Base-by-base conservation (phyloP, 441 rosid genomes). In the Metrosideros polymorpha region DNA sequence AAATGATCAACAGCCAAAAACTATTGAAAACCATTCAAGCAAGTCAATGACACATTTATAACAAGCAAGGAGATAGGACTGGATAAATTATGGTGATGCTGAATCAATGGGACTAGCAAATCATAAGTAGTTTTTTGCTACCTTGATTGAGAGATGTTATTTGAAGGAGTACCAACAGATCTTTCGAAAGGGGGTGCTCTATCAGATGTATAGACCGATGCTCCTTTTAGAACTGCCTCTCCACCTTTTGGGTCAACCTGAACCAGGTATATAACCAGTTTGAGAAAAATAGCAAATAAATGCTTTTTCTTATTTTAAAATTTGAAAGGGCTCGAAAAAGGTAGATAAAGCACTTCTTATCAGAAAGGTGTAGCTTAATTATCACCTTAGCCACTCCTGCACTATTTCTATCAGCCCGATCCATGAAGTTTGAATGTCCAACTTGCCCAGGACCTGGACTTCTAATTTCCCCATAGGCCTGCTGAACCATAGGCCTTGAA, bases 91-190 rank as follows among this genome's bases (percentile, higher is more conserved):
- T 39, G 61, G 82, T 52, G 29, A 54, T 35, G 76, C 53, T 82
- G 47, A 54, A 82, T 61, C 27, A n/a, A 29, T 49, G 88, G 17
- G n/a, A 22, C 25, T 17, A 66, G 75, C 12, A 56, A 86, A 75
- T 61, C 61, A 49, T 82, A 84, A 82, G 55, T 39, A 83, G 83
- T 77, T 85, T 85, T 71, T 39, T 85, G 86, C 88, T 92, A 95
- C 98, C 98, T 96, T 57, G 93, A 87, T 63, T 92, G 87, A 88
- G 90, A 85, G 55, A 89, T 85, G 88, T 90, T 91, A 88, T 89
- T 86, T 85, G 91, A 88, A 84, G 92, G 83, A 86, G 83, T 86
- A 89, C 87, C 91, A 89, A 88, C 92, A 83, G 89, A 87, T 87
- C 91, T 90, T 71, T 92, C 94, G 12, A 82, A 75, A 84, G 92